phyloP scores from a whole-genome alignment of 768 basidiomycete species.

The Scleroderma citrinum region DNA sequence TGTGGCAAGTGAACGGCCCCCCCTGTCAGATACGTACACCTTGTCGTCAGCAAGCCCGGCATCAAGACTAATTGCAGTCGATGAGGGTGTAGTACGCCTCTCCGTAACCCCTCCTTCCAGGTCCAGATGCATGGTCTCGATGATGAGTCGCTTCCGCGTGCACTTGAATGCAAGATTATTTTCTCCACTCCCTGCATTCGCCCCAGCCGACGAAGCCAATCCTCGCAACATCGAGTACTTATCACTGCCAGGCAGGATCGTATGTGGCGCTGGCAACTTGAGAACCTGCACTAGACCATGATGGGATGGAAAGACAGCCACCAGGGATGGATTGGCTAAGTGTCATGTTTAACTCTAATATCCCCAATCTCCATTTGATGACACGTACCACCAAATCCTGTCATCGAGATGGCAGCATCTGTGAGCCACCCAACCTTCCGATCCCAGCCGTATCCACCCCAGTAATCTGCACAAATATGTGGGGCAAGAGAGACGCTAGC shows the following conservation, averaged over 20 bases:
- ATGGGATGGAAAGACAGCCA: conserved; percentile 70
- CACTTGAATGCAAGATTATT: conserved; percentile 96
- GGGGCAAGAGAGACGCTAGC: conserved; percentile 66
- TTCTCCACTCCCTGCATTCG: conserved; percentile 69
- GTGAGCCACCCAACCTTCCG: conserved; percentile 75
- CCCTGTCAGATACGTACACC: conserved; percentile 5
- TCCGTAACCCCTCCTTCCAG: conserved; percentile 81
- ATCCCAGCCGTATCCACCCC: conserved; percentile 66
- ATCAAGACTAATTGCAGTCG: conserved; percentile 18
- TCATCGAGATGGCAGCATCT: conserved; percentile 68
- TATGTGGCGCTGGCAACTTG: conserved; percentile 66
- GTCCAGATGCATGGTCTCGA: conserved; percentile 89
- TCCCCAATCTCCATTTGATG: neutral
- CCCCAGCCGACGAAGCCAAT: conserved; percentile 48
- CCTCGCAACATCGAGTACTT: conserved; percentile 82
- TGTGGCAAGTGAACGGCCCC: conserved; percentile 27
- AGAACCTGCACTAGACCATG: conserved; percentile 82
- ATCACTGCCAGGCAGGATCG: conserved; percentile 73
- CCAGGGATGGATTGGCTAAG: conserved; percentile 72
- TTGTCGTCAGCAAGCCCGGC: conserved; percentile 15
- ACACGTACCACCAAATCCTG: conserved; percentile 71
- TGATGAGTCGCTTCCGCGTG: conserved; percentile 77
- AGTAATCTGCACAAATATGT: conserved; percentile 50
- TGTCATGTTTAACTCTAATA: conserved; percentile 8
- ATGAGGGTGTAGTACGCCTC: conserved; percentile 55